Percentiles rank a stretch among this genome's conserved stretches.
Evolutionary conservation across 73 alveolate genomes (phyloP).

Genomic region (Uronychia setigera): DNA sequence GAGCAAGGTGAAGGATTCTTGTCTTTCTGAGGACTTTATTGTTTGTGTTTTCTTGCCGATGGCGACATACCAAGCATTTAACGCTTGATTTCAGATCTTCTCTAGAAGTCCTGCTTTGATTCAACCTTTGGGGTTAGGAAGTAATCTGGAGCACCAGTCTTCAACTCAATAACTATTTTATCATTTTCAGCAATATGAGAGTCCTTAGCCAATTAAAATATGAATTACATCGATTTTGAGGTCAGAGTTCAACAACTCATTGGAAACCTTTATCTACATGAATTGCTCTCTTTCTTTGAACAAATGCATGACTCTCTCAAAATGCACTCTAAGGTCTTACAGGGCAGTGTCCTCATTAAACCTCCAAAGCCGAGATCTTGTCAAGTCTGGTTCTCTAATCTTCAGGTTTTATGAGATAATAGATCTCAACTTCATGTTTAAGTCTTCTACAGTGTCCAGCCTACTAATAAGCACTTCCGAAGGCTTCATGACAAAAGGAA

Average conservation of each 20-base stretch:
- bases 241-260: not conserved
- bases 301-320: not conserved
- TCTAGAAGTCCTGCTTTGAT: no score
- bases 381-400: not conserved
- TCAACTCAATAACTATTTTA: not conserved
- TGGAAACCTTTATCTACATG: not conserved
- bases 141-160: not conserved
- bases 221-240: not conserved
- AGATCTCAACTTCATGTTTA: not conserved
- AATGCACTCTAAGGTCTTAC: not conserved
- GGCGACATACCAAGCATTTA: no score
- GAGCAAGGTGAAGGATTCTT: no score
- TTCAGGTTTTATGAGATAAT: not conserved
- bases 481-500: not conserved
- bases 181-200: not conserved
- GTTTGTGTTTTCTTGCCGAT: no score
- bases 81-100: no score
- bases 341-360: not conserved
- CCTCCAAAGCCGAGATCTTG: not conserved
- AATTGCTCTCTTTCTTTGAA: not conserved
- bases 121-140: not conserved
- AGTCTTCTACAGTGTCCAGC: not conserved
- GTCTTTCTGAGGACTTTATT: no score
- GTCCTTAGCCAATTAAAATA: not conserved
- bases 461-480: no score